Evolutionary conservation across 768 basidiomycete genomes (phyloP), one percentile per base, ranked within the genome.

Genomic region (Hygrophorus russula): DNA sequence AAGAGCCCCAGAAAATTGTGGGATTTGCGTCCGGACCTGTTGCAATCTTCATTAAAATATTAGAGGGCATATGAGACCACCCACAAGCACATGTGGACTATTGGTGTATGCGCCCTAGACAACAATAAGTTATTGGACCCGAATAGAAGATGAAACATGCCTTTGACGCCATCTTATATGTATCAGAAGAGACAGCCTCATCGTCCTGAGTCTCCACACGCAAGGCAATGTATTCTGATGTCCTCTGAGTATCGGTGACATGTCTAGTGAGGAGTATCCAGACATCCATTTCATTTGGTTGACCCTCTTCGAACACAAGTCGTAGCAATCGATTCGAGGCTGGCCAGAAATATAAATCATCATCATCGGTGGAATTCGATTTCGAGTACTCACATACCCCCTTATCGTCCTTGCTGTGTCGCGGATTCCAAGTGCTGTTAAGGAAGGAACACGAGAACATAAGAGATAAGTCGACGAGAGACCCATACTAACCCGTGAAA

Each of bases 201-300:
- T 40, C 32, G 27, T 50, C 49, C 32, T 50, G 46, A 15, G 68
- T 65, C 46, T 72, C 63, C 2, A 68, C 67, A 36, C 65, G 68
- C 17, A 92, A 54, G 5, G 85, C 74, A 38, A 88, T 78, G 55
- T 78, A 92, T 47, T 87, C 82, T 1, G 70, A 62, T 4, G 64
- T 69, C 32, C 73, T 66, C 36, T 63, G 69, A n/a, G 76, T 82
- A 48, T 80, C 67, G 0, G 59, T 57, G 6, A 83, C 57, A 57
- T 98, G 93, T 20, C 89, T 75, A 0, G 81, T 82, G 1, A 97
- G 69, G 1, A 92, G 70, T 6, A 93, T 53, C 87, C 84, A 94
- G 5, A 96, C 67, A 35, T 87, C 80, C 20, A 18, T 34, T 18
- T 66, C 54, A 29, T 67, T 61, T 53, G 53, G 12, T 48, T 58